A percentile compares a stretch with the other conserved stretches of the same genome.
phyloP scores from a whole-genome alignment of 257 asterid genomes.

The Primulina tabacum region DNA sequence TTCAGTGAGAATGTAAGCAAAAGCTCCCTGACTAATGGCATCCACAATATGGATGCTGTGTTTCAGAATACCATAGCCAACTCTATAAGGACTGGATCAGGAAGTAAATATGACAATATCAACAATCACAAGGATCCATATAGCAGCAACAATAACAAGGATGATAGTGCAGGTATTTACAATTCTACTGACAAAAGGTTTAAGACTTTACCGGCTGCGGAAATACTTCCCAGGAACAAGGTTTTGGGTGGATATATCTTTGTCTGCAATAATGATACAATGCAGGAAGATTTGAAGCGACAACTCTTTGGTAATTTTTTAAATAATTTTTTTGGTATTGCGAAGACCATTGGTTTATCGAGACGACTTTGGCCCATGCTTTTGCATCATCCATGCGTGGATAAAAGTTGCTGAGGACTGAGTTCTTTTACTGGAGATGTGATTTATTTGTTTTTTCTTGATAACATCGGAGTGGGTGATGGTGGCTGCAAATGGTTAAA shows the following conservation, averaged over 20 bases:
- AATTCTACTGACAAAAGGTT: slow-evolving; percentile 76
- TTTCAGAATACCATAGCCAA: slow-evolving; percentile 55
- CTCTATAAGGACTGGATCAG: slow-evolving; percentile 43
- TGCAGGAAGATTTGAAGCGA: slow-evolving; percentile 94
- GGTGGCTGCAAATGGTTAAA: neutral
- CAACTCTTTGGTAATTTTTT: slow-evolving; percentile 71
- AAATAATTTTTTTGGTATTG: neutral
- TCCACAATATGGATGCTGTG: slow-evolving; percentile 52
- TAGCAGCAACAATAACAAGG: slow-evolving; percentile 40
- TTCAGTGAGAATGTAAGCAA: slow-evolving; percentile 49
- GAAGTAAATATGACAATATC: slow-evolving; percentile 47
- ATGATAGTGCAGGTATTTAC: slow-evolving; percentile 40
- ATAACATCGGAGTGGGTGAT: neutral
- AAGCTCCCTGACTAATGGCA: slow-evolving; percentile 42
- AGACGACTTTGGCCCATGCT: neutral
- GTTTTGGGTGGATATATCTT: slow-evolving; percentile 93
- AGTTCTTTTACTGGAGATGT: neutral
- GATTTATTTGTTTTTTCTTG: neutral
- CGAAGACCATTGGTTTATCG: neutral
- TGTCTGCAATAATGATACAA: slow-evolving; percentile 95
- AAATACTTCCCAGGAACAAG: slow-evolving; percentile 90
- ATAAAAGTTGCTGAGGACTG: neutral
- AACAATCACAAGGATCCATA: slow-evolving; percentile 49
- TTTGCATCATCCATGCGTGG: neutral
- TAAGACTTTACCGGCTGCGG: slow-evolving; percentile 91